Evolutionary conservation across 23 red algal species (phyloP).

Genomic region (Gracilaria domingensis): DNA sequence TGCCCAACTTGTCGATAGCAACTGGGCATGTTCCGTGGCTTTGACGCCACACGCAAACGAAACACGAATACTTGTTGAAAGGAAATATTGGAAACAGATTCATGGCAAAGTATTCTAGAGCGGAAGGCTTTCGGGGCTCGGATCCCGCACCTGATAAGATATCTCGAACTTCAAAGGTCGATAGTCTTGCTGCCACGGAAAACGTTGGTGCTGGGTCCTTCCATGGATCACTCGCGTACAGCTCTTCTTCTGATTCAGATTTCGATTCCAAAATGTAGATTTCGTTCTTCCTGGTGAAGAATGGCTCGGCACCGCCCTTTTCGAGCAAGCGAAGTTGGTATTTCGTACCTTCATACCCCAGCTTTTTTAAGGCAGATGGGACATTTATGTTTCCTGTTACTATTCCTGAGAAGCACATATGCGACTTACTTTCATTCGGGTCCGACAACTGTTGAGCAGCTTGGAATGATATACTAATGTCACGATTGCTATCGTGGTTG

Average conservation of each 20-base stretch:
- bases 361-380: background rate
- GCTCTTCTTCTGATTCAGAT: background rate
- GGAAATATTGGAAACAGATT: constrained; percentile 62
- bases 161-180: constrained; percentile 38
- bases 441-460: background rate
- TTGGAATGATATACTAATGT: constrained; percentile 36
- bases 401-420: constrained; percentile 27
- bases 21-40: constrained; percentile 31
- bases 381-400: constrained; percentile 62
- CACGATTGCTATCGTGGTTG: background rate
- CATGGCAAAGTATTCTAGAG: constrained; percentile 65
- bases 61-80: constrained; percentile 45
- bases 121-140: constrained; percentile 9
- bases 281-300: constrained; percentile 46
- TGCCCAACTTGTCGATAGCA: constrained; percentile 49
- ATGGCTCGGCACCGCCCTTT: constrained; percentile 15
- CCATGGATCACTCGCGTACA: constrained; percentile 13
- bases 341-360: background rate
- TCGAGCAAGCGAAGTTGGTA: constrained; percentile 45
- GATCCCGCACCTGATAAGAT: background rate
- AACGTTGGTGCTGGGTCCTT: constrained; percentile 41
- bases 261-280: background rate
- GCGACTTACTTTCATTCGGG: constrained; percentile 1
- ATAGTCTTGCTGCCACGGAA: background rate
- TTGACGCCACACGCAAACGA: constrained; percentile 65